Evolutionary conservation across 371 early-diverging fungal genomes (phyloP).

Genomic region (Neoconidiobolus thromboides): DNA sequence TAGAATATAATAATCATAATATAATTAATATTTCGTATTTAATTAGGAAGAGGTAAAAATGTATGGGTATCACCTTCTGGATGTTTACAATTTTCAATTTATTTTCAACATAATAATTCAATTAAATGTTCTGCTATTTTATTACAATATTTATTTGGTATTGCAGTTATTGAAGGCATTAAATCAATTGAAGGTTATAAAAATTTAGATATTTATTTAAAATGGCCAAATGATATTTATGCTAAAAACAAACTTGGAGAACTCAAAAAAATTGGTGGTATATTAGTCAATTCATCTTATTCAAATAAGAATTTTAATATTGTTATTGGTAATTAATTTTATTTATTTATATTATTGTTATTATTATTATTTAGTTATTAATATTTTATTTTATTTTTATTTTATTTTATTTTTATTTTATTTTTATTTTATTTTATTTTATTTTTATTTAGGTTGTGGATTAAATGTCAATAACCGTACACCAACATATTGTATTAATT

Average conservation of each 20-base stretch:
- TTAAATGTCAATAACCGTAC: slow-evolving; percentile 59
- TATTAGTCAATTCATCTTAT: slow-evolving; percentile 65
- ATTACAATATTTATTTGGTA: slow-evolving; percentile 72
- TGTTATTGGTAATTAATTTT: slow-evolving; percentile 39
- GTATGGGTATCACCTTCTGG: slow-evolving; percentile 86
- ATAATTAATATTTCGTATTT: background rate
- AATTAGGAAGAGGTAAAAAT: slow-evolving; percentile 63
- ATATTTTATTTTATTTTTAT: slow-evolving; percentile 17
- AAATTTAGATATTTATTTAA: slow-evolving; percentile 56
- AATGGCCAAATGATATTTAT: slow-evolving; percentile 97
- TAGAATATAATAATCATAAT: no score
- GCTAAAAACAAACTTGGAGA: slow-evolving; percentile 14
- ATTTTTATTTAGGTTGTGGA: slow-evolving; percentile 39
- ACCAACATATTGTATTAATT: slow-evolving; percentile 73
- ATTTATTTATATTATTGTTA: background rate
- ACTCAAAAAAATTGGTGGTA: slow-evolving; percentile 67
- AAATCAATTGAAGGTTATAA: slow-evolving; percentile 46
- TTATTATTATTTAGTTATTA: slow-evolving; percentile 1
- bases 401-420: background rate
- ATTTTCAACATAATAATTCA: slow-evolving; percentile 41
- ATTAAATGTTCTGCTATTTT: slow-evolving; percentile 40
- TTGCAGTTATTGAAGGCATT: slow-evolving; percentile 68
- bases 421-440: background rate
- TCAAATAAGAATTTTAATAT: slow-evolving; percentile 44
- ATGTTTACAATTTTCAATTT: slow-evolving; percentile 69